Evolutionary conservation across 164 flowering plant species (phyloP).

Genomic region (Stephania cephalantha): DNA sequence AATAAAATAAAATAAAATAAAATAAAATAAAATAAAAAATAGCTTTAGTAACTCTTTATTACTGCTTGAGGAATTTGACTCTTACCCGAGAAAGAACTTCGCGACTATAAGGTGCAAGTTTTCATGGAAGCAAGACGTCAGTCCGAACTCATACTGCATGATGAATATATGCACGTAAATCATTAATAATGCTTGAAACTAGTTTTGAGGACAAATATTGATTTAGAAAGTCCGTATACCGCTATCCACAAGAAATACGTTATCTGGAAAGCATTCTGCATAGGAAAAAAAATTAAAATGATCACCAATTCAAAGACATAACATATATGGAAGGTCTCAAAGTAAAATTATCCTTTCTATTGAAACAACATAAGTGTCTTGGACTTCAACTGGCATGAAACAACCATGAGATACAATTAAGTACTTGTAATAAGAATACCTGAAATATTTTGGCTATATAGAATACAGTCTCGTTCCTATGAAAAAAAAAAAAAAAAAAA

Average conservation of each 20-base stretch:
- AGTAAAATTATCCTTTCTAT: no score
- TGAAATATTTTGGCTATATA: constrained; percentile 34
- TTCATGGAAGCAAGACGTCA: constrained; percentile 49
- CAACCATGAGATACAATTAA: no score
- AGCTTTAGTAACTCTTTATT: no score
- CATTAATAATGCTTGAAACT: background rate
- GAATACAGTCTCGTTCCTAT: no score
- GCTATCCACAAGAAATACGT: constrained; percentile 92
- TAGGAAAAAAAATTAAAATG: constrained; percentile 5
- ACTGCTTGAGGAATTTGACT: background rate
- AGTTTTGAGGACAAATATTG: background rate
- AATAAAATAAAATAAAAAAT: no score
- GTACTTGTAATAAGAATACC: constrained; percentile 22
- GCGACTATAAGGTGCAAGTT: constrained; percentile 29
- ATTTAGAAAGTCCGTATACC: constrained; percentile 42
- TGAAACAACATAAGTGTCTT: no score
- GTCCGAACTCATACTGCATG: constrained; percentile 57
- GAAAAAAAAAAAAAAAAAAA: no score
- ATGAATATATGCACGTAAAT: background rate
- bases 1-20: no score
- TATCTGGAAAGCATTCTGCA: constrained; percentile 93
- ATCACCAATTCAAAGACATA: background rate
- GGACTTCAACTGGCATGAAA: no score
- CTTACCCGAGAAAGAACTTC: constrained; percentile 76
- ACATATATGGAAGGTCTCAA: no score